Base-by-base conservation (phyloP, 768 basidiomycete species). In the Gloeopeniophorella convolvens region DNA sequence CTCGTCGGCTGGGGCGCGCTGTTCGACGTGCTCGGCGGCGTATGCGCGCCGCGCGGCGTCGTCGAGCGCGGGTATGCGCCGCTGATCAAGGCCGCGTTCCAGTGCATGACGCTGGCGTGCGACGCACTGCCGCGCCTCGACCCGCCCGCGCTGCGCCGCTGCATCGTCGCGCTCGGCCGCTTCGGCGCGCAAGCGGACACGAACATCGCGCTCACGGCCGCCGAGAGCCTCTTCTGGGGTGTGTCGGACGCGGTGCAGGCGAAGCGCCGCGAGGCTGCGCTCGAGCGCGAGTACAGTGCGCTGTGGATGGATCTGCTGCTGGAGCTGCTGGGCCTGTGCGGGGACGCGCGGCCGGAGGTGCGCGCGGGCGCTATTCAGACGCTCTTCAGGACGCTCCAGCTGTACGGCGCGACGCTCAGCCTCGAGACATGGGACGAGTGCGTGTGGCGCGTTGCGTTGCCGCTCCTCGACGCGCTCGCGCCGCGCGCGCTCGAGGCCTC, bases 341-440 rank as follows among this genome's bases (percentile, higher is more conserved):
- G 80, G 2, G 95, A 97, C 60, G 62, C 76, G 0, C 77, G 95
- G 27, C 81, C 85, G 16, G 94, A 99, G 63, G 91, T 95, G 1
- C 79, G 94, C 15, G 86, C 88, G 56, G 91, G 91, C 1, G 93
- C 95, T 9, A 94, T 97, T 37, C 93, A 96, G 66, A 97, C 94
- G 2, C 65, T 99, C 45, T 98, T 96, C 69, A 78, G 94, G 41
- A 89, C 91, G 2, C 79, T 97, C 70, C 91, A 95, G 65, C 73
- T 97, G 9, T 97, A 99, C 62, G 95, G 95, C 2, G 81, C 83
- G 7, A 89, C 85, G 0, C 71, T 99, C 42, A 87, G 83, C 60
- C 63, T 76, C 32, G 82, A 82, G 5, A 88, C 86, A 0, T 99
- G 95, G 95, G 80, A 86, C 34, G 80, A 89, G 45, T 91, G 91